These are phyloP conservation scores for Austroboletus niveus DNA, from an alignment of 1,284 basidiomycete species.

Conservation along the genomic window DNA sequence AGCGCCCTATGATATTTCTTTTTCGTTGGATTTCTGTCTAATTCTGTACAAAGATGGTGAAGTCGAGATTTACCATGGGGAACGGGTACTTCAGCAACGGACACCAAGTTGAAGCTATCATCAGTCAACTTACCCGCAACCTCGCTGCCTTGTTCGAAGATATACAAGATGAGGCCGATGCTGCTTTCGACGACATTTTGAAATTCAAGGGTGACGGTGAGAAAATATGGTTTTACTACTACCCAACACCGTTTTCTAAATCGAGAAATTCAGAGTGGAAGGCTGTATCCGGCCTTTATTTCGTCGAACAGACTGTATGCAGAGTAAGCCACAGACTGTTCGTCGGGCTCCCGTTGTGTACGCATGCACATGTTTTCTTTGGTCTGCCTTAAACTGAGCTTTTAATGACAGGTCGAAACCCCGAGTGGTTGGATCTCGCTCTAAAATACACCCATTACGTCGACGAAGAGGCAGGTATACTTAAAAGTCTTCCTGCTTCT, in stretches of 20 bases:
- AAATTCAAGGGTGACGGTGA: constrained; percentile 16
- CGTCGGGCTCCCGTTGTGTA: constrained; percentile 39
- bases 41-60: constrained; percentile 12
- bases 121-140: constrained; percentile 32
- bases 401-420: constrained; percentile 35
- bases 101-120: constrained; percentile 29
- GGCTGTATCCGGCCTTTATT: constrained; percentile 14
- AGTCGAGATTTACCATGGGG: constrained; percentile 29
- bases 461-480: constrained; percentile 22
- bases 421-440: constrained; percentile 36
- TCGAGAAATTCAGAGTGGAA: constrained; percentile 25
- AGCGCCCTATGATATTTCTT: not conserved
- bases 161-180: constrained; percentile 33
- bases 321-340: constrained; percentile 38
- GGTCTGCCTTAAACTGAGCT: not conserved
- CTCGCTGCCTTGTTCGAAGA: constrained; percentile 25
- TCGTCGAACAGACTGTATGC: constrained; percentile 27
- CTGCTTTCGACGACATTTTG: constrained; percentile 28
- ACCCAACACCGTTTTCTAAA: not conserved
- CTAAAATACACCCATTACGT: constrained; percentile 35
- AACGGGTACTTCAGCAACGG: constrained; percentile 16
- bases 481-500: constrained; percentile 37
- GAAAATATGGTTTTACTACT: not conserved
- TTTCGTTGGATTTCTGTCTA: not conserved
- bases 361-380: constrained; percentile 1